Evolutionary conservation across 2,329 filamentous ascomycete species (phyloP), one percentile per base, ranked within the genome.

Genomic region (Fusarium torulosum): DNA sequence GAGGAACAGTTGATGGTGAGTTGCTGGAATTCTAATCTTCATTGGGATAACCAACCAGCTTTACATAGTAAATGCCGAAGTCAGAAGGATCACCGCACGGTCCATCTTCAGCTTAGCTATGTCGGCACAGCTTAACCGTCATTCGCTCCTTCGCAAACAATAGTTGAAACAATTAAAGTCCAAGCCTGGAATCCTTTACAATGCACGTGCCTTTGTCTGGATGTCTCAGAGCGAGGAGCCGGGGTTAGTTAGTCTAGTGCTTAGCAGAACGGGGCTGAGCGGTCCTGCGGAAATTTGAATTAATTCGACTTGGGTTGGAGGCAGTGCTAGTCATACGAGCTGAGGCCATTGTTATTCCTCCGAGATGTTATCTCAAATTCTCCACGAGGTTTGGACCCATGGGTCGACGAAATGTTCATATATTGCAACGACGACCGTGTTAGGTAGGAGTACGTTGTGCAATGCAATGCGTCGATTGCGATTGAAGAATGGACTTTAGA

Each of bases 231-330:
- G 29, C 29, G 13, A 15, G 2, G 14, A 33, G 35, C 35, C 35
- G 35, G 35, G 15, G 9, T 37, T n/a, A n/a, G 35, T 37, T 37
- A 37, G 35, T 17, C n/a, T 37, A 37, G 35, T 37, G 35, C 35
- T 37, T 53, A 56, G 53, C 19, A n/a, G 7, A 35, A 43, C 14
- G 53, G 53, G 53, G 53, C 47, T 56, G 53, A 20, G 47, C 43
- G 53, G 53, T 56, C 53, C 38, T 53, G 33, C 53, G 29, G 47
- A 56, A 43, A 56, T 43, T 53, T 37, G 49, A 53, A 38, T 38
- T 42, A 53, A 37, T 53, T 53, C 53, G 29, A 21, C 21, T 56
- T 19, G 47, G 23, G 4, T 29, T 5, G 10, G 10, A 38, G 53
- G 45, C 49, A 41, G 53, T 55, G 44, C 33, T n/a, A 33, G 37